Conservation (phyloP, 78 protist genomes). For the Corallochytrium limacisporum region DNA sequence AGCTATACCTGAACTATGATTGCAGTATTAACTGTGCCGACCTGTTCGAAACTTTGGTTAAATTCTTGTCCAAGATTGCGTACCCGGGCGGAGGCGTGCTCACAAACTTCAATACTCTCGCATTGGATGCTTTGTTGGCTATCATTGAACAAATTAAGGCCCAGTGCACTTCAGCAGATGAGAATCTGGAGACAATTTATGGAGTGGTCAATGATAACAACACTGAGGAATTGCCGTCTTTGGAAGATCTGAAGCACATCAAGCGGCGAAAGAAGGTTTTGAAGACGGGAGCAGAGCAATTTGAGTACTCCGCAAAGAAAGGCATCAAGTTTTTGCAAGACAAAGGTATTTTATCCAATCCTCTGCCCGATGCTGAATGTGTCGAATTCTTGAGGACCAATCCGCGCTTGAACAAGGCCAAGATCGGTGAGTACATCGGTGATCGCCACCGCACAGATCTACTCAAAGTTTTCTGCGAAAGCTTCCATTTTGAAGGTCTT, state of each 20-base stretch:
- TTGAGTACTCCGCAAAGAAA: neutral
- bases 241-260: neutral
- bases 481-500: neutral
- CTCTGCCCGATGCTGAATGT: neutral
- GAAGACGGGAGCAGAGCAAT: neutral
- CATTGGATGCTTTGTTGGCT: slow-evolving; percentile 29
- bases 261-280: neutral
- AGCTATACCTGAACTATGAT: slow-evolving; percentile 34
- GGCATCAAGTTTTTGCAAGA: neutral
- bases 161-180: neutral
- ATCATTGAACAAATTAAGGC: neutral
- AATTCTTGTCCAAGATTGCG: slow-evolving; percentile 9
- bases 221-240: neutral
- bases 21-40: slow-evolving; percentile 24
- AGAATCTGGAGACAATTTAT: neutral
- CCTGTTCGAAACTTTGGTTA: slow-evolving; percentile 27
- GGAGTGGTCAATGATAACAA: neutral
- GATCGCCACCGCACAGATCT: neutral
- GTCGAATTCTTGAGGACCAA: slow-evolving; percentile 12
- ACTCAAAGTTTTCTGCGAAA: neutral
- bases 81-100: slow-evolving; percentile 1
- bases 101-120: slow-evolving; percentile 9
- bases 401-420: slow-evolving; percentile 23
- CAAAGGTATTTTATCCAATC: neutral
- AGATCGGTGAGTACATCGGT: slow-evolving; percentile 39